These are phyloP conservation scores for Cardamine occulta DNA, from an alignment of 345 rosid species.

Conservation along the genomic window DNA sequence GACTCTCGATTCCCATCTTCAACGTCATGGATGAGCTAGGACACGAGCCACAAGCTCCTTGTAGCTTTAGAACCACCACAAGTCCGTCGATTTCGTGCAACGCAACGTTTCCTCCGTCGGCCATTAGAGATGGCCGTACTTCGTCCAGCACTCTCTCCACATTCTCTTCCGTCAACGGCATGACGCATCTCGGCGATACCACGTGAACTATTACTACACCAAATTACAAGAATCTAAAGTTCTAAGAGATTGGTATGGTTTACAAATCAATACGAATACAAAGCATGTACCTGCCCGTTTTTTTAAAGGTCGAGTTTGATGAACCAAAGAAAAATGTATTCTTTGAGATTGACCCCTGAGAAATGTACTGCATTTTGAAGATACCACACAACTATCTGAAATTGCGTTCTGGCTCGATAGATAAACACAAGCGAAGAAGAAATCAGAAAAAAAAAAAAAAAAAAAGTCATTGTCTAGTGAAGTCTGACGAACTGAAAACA, in stretches of 20 bases:
- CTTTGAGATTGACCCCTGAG: constrained; percentile 52
- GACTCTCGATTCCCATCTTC: constrained; percentile 92
- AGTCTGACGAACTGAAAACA: background rate
- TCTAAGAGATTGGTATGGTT: background rate
- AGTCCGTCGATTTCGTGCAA: constrained; percentile 94
- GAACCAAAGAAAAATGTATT: constrained; percentile 34
- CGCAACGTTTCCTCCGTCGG: constrained; percentile 95
- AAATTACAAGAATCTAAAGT: constrained; percentile 25
- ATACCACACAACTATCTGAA: constrained; percentile 51
- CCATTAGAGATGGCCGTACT: constrained; percentile 89
- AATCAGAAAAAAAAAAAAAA: background rate
- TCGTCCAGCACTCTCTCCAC: constrained; percentile 89
- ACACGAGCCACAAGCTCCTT: constrained; percentile 98
- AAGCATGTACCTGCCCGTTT: constrained; percentile 47
- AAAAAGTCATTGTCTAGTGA: background rate
- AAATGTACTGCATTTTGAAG: constrained; percentile 53
- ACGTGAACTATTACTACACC: constrained; percentile 46
- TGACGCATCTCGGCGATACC: constrained; percentile 65
- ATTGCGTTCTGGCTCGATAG: constrained; percentile 45
- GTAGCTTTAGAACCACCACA: constrained; percentile 83
- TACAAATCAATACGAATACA: background rate
- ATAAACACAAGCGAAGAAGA: constrained; percentile 5
- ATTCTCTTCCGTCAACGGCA: constrained; percentile 86
- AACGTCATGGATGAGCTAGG: constrained; percentile 96
- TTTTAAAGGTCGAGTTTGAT: constrained; percentile 34